Evolutionary conservation across 108 stramenopile genomes (phyloP), one percentile per base, ranked within the genome.

Genomic region (Chaetoceros tenuissimus): DNA sequence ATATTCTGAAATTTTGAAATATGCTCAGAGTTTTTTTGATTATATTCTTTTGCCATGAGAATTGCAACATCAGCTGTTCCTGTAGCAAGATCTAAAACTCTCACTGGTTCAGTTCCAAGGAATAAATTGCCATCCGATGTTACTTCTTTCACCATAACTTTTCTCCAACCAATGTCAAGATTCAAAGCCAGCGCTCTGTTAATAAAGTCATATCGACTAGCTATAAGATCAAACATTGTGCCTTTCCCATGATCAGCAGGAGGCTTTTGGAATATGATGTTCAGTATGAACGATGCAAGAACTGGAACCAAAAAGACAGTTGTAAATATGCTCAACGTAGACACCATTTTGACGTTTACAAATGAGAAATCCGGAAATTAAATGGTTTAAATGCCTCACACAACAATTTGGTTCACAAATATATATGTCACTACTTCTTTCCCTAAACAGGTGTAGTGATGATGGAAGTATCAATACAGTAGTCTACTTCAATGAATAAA

Each of bases 51-150:
- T 19, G 84, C 75, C 23, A 90, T 51, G 52, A 92, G 74, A 34
- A 96, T 69, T 19, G 95, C 92, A n/a, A 96, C 95, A 61, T 96
- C 95, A 1, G 93, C 95, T 0, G 93, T 94, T 17, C 93, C 93
- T 1, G 95, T 96, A 26, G 91, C 89, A 46, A 95, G 55, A 61
- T 95, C 89, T 28, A 93, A 53, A 16, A 80, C 21, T 34, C 31
- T 24, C 28, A 48, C n/a, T 51, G 47, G 24, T 52, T 56, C 45
- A 24, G 48, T 65, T 21, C 59, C 29, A 61, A 57, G 53, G 28
- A 55, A 54, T 5, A 71, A 58, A 17, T 51, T 21, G 10, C 56
- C 69, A 22, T 17, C 17, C 18, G 26, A 28, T 30, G 55, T 54
- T 20, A 89, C 73, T 18, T 50, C 63, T 24, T 72, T 30, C 7